Percentiles rank a stretch among this genome's conserved stretches.
These are phyloP conservation scores for Salvia miltiorrhiza DNA, from an alignment of 257 asterid species.

Conservation along the genomic window DNA sequence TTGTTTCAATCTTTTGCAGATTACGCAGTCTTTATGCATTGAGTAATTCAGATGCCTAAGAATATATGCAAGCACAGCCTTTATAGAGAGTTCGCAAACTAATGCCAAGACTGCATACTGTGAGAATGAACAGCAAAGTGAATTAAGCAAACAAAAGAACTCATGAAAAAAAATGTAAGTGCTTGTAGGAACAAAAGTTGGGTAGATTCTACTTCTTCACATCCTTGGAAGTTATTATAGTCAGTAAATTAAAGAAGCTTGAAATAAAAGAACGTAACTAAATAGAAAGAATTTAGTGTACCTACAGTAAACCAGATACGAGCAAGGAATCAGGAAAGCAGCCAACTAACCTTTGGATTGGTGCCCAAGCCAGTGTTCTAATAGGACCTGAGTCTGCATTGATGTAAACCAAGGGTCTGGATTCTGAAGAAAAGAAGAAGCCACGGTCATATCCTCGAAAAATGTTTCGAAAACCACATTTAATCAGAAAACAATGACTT, in stretches of 20 bases:
- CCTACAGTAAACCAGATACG: background rate
- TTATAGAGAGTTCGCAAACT: background rate
- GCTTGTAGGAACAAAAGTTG: background rate
- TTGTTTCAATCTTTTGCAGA: background rate
- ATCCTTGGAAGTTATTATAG: background rate
- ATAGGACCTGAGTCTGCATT: slow-evolving; percentile 82
- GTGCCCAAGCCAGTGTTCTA: slow-evolving; percentile 88
- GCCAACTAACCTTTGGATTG: slow-evolving; percentile 50
- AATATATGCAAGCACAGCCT: background rate
- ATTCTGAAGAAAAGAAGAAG: slow-evolving; percentile 49
- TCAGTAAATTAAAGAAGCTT: background rate
- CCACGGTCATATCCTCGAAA: slow-evolving; percentile 7
- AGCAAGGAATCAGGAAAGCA: background rate
- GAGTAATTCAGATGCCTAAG: background rate
- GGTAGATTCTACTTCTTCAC: background rate
- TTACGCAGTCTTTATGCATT: background rate
- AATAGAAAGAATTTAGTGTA: background rate
- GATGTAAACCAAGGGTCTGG: slow-evolving; percentile 81
- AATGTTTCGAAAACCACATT: slow-evolving; percentile 8
- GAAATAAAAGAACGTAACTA: background rate
- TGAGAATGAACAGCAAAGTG: too few species aligned
- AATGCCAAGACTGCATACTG: too few species aligned
- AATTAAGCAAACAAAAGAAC: too few species aligned
- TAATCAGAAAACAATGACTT: slow-evolving; percentile 3
- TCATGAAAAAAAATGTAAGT: too few species aligned